phyloP scores from a whole-genome alignment of 345 rosid genomes.

The Citrus mangshanensis region DNA sequence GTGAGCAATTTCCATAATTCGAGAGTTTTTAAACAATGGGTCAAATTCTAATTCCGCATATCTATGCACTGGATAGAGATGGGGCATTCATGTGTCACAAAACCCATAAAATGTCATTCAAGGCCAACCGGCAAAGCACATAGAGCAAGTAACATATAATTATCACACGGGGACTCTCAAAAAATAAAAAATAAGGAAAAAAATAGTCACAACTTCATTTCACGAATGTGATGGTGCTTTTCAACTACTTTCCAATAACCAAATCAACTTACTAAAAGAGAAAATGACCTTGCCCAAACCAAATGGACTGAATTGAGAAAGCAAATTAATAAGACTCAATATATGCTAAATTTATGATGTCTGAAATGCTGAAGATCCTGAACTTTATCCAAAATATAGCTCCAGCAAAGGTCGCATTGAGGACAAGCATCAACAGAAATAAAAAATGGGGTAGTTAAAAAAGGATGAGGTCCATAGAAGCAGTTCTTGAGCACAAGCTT shows the following conservation, averaged over 20 bases:
- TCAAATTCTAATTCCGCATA: not conserved
- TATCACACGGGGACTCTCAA: not conserved
- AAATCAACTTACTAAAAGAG: not conserved
- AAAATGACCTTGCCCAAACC: not conserved
- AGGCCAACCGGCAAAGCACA: not conserved
- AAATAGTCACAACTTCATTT: not conserved
- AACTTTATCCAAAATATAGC: not conserved
- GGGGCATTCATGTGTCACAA: not conserved
- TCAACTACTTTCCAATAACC: not conserved
- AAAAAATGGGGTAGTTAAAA: conserved; percentile 1
- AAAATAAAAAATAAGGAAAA: too few relatives aligned
- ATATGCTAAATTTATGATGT: not conserved
- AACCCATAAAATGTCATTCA: not conserved
- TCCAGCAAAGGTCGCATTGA: not conserved
- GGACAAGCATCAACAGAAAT: not conserved
- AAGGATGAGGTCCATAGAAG: conserved; percentile 18
- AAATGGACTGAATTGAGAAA: not conserved
- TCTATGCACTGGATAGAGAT: not conserved
- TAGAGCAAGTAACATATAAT: not conserved
- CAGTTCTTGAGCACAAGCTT: conserved; percentile 53
- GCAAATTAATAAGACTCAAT: not conserved
- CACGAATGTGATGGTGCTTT: not conserved
- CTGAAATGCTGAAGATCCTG: not conserved
- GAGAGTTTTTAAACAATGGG: not conserved
- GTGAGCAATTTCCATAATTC: not conserved